Evolutionary conservation across 2,329 filamentous ascomycete species (phyloP), one percentile per base, ranked within the genome.

Genomic region (Raffaelea ambrosiae): DNA sequence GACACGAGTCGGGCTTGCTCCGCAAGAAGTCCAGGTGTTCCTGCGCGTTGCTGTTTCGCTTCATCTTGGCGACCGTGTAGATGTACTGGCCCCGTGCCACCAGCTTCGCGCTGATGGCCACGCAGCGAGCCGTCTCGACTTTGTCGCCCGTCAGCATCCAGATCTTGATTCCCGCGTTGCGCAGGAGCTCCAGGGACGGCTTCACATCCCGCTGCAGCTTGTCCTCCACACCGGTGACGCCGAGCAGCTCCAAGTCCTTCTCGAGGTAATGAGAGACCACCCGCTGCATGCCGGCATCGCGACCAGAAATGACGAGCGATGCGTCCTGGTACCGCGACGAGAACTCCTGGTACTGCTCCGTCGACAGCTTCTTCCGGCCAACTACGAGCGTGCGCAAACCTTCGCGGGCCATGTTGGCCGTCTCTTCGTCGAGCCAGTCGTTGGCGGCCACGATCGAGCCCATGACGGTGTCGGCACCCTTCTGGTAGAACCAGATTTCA

Each of bases 61-160:
- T 88, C 33, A 96, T 70, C 63, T 90, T 90, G 38, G 86, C 78
- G 40, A 98, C 85, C 0, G 91, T 96, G 66, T 97, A 89, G 53
- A 98, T 95, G 63, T 91, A 93, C 66, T 98, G 94, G 1, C 91
- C 91, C 52, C 93, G 77, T 4, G 89, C 85, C 14, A 98, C 93
- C 7, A 98, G 77, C 64, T 96, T 96, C 26, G 91, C 90, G 60
- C 86, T 94, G 40, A 98, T 86, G 2, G 93, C 94, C 13, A 98
- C 91, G 65, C 93, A 98, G 33, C 93, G 83, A 16, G 93, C 93
- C 14, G 93, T 98, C 67, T 98, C 93, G 3, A 98, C 88, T 67
- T 98, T 98, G 73, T 98, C 93, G 42, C 93, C 93, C 0, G 93
- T 98, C 62, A 98, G 73, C 93, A 98, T 98, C 93, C 93, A 98